Base-by-base conservation (phyloP, 2,329 filamentous ascomycete species). In the Ambrosiella xylebori region DNA sequence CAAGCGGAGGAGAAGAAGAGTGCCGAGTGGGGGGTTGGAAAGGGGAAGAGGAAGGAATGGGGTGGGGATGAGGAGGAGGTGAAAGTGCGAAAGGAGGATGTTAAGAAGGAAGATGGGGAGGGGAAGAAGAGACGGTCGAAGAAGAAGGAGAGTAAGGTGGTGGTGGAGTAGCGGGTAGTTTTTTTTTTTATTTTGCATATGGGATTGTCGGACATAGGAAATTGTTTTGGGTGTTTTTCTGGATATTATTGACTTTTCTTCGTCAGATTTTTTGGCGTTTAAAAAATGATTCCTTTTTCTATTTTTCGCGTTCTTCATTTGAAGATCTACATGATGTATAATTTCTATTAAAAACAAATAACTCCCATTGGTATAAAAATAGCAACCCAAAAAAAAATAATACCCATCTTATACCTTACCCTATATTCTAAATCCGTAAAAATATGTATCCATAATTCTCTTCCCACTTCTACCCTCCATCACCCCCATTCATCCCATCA, bases 101-200 rank as follows among this genome's bases (percentile, higher is more conserved):
- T 68, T 1, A 38, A n/a, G 49, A 64, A 52, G 50, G 61, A 57
- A 45, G 63, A 63, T 8, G 65, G 63, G 17, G 66, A 64, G 3
- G 60, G 66, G 61, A 66, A 67, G 64, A 74, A 71, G 67, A 78
- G 74, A 70, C 68, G 75, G 66, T 78, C 76, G 72, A 73, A 76
- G 64, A 74, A 74, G 56, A 74, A 72, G 65, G 68, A 68, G 56
- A 73, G 70, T 61, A 73, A 72, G 63, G 70, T 67, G 62, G 66
- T 61, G 7, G 68, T 66, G 41, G 63, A 64, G 53, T 15, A 27
- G 47, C 15, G 52, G 15, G 27, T 35, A 39, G 37, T n/a, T 13
- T 13, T 15, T 5, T 47, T n/a, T 47, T 6, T 52, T 17, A 40
- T 27, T 19, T 57, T 57, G 40, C 39, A 44, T 45, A 19, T 53